Conservation (phyloP, 768 basidiomycete genomes). For the Mycena venus region DNA sequence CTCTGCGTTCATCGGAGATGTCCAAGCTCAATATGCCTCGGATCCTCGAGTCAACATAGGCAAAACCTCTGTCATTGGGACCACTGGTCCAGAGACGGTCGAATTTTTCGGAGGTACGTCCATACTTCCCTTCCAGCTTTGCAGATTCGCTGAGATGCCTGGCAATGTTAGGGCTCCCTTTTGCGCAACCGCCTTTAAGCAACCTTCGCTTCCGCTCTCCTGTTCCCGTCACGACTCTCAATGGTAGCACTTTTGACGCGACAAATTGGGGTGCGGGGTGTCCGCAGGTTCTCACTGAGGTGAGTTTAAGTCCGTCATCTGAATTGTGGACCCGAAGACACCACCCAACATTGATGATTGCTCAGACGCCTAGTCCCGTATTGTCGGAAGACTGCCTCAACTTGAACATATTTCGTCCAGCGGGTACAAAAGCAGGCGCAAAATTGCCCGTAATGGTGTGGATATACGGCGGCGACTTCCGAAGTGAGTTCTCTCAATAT, state of each 20-base stretch:
- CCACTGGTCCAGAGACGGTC: conserved; percentile 8
- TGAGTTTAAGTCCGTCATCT: conserved; percentile 19
- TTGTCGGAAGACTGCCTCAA: conserved; percentile 63
- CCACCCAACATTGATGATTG: too few relatives aligned
- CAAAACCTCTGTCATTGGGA: background rate
- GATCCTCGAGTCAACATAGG: background rate
- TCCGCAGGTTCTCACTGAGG: background rate
- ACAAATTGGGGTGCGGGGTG: conserved; percentile 44
- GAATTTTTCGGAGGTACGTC: conserved; percentile 48
- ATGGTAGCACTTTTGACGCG: conserved; percentile 43
- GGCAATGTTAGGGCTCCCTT: conserved; percentile 39
- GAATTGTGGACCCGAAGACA: background rate
- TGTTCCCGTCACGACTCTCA: conserved; percentile 35
- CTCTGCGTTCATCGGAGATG: background rate
- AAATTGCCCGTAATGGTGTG: conserved; percentile 30
- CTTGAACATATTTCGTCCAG: conserved; percentile 61
- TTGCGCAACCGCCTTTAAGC: conserved; percentile 45
- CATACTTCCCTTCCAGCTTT: background rate
- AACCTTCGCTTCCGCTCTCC: conserved; percentile 46
- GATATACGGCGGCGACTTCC: conserved; percentile 35
- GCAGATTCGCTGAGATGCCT: background rate
- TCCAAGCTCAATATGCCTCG: background rate
- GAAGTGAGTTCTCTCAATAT: background rate
- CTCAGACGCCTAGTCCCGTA: conserved; percentile 5
- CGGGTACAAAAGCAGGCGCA: conserved; percentile 34